Evolutionary conservation across 768 basidiomycete species (phyloP).

Genomic region (Collybiopsis luxurians): DNA sequence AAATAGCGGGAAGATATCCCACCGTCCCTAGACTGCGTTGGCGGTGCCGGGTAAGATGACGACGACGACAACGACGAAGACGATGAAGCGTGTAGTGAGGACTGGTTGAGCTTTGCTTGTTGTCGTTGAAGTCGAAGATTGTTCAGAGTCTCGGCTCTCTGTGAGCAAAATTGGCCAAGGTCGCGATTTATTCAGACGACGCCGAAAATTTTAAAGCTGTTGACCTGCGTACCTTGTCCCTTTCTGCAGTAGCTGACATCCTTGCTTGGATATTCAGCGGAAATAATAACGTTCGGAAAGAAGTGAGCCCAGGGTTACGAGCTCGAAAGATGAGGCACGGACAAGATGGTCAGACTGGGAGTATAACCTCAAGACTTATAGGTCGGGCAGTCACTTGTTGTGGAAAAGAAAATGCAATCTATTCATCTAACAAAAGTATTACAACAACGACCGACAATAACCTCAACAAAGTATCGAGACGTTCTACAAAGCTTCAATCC

Average conservation of each 20-base stretch:
- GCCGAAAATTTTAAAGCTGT: background rate
- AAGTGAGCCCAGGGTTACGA: background rate
- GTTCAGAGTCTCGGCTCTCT: constrained; percentile 43
- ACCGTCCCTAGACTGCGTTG: constrained; percentile 74
- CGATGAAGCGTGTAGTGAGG: constrained; percentile 22
- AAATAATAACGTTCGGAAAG: background rate
- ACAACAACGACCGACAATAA: background rate
- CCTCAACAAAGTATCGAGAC: background rate
- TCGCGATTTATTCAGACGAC: no score
- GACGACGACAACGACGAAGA: constrained; percentile 22
- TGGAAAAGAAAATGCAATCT: constrained; percentile 2
- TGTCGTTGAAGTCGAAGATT: constrained; percentile 37
- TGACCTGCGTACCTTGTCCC: background rate
- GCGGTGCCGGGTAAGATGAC: constrained; percentile 36
- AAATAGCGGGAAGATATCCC: constrained; percentile 63
- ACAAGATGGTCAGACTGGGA: background rate
- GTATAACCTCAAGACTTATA: constrained; percentile 3
- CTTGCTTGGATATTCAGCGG: background rate
- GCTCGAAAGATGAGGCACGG: no score
- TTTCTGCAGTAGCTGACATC: constrained; percentile 2
- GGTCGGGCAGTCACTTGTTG: constrained; percentile 8
- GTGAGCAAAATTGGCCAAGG: constrained; percentile 6
- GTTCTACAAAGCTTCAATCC: no score
- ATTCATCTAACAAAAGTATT: background rate
- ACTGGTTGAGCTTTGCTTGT: constrained; percentile 28